Evolutionary conservation across 768 basidiomycete species (phyloP), one percentile per base, ranked within the genome.

Genomic region (Auricularia cornea): DNA sequence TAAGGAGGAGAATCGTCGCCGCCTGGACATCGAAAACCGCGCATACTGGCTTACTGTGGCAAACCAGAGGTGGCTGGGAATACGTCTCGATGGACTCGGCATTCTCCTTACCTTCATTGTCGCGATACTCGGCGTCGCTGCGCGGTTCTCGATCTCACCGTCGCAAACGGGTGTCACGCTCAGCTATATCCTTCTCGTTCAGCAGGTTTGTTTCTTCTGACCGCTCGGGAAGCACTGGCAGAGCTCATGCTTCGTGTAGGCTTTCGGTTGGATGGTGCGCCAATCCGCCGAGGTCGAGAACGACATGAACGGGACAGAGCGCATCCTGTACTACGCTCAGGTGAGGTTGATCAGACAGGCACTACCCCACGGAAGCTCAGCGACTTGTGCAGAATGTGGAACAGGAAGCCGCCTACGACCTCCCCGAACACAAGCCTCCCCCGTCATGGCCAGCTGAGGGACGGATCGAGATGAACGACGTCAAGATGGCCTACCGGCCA

Each of bases 31-130:
- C 18, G 88, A 92, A 73, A 84, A 90, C 68, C 80, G 90, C 26
- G 88, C 89, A 0, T 78, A 88, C 54, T 82, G 83, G 64, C 71
- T 90, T 26, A 85, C 84, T 0, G 80, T 85, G 40, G 83, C 85
- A 3, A 88, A 89, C 67, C 88, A 91, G 73, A 78, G 86, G 63
- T 89, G 86, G 89, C 78, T 93, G 12, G 83, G 85, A 32, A 78
- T 91, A 32, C 81, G 89, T 29, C 78, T 92, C 1, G 89, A 91
- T 69, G 81, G 84, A 64, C 79, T 88, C 56, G 89, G 90, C 16
- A 83, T 81, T 2, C 68, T 85, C 40, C 71, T 87, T 67, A 78
- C 82, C 3, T 83, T 86, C 70, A 73, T 80, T 52, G 83, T 84
- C 31, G 87, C 83, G 0, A 73, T 91, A 59, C 83, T 91, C 70